These are phyloP conservation scores for Leavenworthia alabamica DNA, from an alignment of 345 rosid species.

Conservation along the genomic window DNA sequence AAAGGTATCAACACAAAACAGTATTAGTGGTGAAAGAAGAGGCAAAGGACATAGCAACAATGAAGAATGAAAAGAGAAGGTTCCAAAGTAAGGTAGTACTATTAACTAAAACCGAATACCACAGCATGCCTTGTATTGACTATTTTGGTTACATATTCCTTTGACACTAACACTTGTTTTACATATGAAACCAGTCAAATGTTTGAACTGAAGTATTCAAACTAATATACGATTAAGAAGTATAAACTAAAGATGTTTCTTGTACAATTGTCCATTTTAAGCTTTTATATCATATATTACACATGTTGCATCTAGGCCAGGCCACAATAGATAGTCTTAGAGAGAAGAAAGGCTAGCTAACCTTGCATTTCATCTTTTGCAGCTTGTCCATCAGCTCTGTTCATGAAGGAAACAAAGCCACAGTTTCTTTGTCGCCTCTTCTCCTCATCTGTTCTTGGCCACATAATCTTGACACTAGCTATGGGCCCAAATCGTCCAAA, in stretches of 20 bases:
- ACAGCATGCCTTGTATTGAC: neutral
- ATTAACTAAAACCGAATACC: neutral
- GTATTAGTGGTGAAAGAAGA: neutral
- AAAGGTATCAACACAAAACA: conserved; percentile 10
- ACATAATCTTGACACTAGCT: conserved; percentile 99
- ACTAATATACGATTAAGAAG: neutral
- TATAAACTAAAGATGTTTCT: neutral
- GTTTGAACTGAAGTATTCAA: neutral
- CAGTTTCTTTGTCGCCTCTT: conserved; percentile 87
- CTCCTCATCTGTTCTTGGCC: conserved; percentile 99
- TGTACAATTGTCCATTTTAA: neutral
- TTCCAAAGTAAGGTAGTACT: neutral
- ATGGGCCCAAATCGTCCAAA: conserved; percentile 99
- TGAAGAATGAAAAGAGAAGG: neutral
- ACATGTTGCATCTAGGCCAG: conserved; percentile 2
- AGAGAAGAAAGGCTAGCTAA: conserved; percentile 22
- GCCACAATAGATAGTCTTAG: neutral
- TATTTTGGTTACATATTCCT: neutral
- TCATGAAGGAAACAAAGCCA: conserved; percentile 98
- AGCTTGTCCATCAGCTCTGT: conserved; percentile 96
- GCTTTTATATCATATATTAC: neutral
- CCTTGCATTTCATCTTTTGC: conserved; percentile 99
- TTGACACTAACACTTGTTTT: neutral
- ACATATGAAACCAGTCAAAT: neutral
- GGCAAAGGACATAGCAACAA: neutral